phyloP scores from a whole-genome alignment of 306 rosid genomes.

The Hippophae rhamnoides region DNA sequence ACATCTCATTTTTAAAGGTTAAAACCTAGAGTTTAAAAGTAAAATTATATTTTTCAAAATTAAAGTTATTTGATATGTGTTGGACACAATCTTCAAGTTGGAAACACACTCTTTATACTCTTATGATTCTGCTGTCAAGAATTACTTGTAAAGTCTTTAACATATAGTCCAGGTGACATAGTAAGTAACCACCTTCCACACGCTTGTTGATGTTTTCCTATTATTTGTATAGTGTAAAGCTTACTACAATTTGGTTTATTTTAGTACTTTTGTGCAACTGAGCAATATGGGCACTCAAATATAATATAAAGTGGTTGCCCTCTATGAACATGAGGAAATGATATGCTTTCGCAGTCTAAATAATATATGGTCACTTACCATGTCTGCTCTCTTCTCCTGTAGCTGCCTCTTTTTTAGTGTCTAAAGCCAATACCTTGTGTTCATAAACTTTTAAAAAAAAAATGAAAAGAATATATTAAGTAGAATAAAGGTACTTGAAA shows the following conservation, averaged over 20 bases:
- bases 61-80: too few relatives aligned
- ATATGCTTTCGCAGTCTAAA: conserved; percentile 16
- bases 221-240: conserved; percentile 21
- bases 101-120: too few relatives aligned
- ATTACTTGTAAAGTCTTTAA: background rate
- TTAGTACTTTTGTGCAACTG: conserved; percentile 7
- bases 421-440: conserved; percentile 5
- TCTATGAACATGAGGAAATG: conserved; percentile 15
- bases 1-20: too few relatives aligned
- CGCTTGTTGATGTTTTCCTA: conserved; percentile 3
- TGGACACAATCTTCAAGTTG: too few relatives aligned
- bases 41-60: too few relatives aligned
- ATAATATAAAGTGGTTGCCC: conserved; percentile 13
- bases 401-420: conserved; percentile 5
- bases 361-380: conserved; percentile 11
- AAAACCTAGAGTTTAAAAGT: too few relatives aligned
- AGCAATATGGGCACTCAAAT: conserved; percentile 30
- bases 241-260: background rate
- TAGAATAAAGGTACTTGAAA: background rate
- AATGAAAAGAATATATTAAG: background rate
- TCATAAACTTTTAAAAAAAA: background rate
- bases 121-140: background rate
- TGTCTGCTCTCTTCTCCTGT: too few relatives aligned
- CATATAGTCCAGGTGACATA: conserved; percentile 6
- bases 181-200: conserved; percentile 3